Percentiles rank a stretch among this genome's conserved stretches.
Conservation (phyloP, 208 protist species). For the Trypanosoma platydactyli region DNA sequence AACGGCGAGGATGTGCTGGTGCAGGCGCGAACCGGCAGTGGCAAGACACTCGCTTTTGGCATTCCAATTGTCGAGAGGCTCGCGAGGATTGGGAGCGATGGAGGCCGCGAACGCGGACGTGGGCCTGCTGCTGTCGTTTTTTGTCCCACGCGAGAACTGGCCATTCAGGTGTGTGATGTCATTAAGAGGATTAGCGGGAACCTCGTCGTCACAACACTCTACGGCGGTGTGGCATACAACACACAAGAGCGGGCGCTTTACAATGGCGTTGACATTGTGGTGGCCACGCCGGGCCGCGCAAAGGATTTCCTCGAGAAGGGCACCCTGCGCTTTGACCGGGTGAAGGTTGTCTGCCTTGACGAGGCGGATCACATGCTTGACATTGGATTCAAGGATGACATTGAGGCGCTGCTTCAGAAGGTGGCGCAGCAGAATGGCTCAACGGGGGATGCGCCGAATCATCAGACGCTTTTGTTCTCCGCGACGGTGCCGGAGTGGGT, state of each 20-base stretch:
- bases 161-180: constrained; percentile 97
- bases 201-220: constrained; percentile 92
- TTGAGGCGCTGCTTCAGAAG: constrained; percentile 94
- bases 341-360: constrained; percentile 96
- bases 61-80: constrained; percentile 91
- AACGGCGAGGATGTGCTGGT: constrained; percentile 89
- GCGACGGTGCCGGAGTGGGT: constrained; percentile 94
- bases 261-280: constrained; percentile 98
- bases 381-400: constrained; percentile 96
- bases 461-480: constrained; percentile 94
- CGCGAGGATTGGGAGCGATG: constrained; percentile 37
- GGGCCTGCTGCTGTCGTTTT: constrained; percentile 94
- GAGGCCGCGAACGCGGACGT: constrained; percentile 43
- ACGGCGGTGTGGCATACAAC: constrained; percentile 94
- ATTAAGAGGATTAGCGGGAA: constrained; percentile 84
- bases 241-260: constrained; percentile 91
- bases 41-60: constrained; percentile 95
- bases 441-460: constrained; percentile 71
- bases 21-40: constrained; percentile 92
- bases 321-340: constrained; percentile 85
- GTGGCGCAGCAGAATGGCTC: constrained; percentile 92
- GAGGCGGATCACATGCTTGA: constrained; percentile 99
- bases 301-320: constrained; percentile 98
- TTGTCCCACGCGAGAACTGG: constrained; percentile 98
- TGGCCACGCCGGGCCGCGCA: constrained; percentile 98